Conservation (phyloP, 2,329 filamentous ascomycete genomes). For the Keithomyces neogunnii region DNA sequence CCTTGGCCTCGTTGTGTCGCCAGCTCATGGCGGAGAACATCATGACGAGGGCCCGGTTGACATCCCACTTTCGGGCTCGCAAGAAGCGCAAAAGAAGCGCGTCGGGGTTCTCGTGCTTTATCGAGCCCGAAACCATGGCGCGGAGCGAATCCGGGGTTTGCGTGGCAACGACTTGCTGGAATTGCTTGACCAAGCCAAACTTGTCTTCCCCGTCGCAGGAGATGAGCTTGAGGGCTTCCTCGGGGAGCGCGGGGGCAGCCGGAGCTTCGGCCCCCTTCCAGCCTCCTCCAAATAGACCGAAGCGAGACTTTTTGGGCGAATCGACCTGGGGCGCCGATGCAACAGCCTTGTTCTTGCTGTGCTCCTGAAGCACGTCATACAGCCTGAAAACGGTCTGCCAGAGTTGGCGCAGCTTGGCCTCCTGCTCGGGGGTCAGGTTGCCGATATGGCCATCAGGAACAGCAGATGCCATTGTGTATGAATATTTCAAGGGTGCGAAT, state of each 20-base stretch:
- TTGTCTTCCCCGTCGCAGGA: constrained; percentile 5
- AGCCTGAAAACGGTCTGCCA: constrained; percentile 15
- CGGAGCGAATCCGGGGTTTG: constrained; percentile 3
- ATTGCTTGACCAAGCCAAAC: constrained; percentile 7
- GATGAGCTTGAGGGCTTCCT: constrained; percentile 7
- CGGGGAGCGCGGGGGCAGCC: background rate
- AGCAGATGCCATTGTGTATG: background rate
- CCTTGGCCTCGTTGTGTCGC: constrained; percentile 21
- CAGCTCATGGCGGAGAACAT: constrained; percentile 28
- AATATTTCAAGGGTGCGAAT: too few species aligned
- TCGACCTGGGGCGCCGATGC: background rate
- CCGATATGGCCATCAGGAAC: constrained; percentile 11
- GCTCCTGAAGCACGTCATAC: constrained; percentile 9
- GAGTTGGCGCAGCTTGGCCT: constrained; percentile 15
- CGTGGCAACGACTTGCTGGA: constrained; percentile 4
- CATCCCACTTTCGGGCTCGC: constrained; percentile 31
- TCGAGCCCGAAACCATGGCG: constrained; percentile 11
- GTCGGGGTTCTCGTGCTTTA: constrained; percentile 26
- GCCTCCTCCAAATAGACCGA: constrained; percentile 3
- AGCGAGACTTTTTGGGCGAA: constrained; percentile 6
- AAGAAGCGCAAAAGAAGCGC: constrained; percentile 30
- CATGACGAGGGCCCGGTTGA: constrained; percentile 29
- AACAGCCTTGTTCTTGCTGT: background rate
- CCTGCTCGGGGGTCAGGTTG: constrained; percentile 15
- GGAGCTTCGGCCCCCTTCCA: constrained; percentile 1